phyloP scores from a whole-genome alignment of 768 basidiomycete genomes.

The Tricholoma terreum region DNA sequence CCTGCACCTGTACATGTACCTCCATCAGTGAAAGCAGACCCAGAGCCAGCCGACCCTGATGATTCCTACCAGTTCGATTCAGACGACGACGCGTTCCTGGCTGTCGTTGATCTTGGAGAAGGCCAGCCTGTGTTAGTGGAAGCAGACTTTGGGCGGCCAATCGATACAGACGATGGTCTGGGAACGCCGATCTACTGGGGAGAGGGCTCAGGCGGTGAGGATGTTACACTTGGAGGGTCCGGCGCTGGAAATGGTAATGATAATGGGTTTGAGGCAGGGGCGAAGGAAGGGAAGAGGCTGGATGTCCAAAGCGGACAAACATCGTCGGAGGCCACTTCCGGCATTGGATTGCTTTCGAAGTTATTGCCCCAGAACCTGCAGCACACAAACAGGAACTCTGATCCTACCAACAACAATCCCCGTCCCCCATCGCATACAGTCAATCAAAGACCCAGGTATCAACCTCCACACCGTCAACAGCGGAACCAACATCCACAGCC shows the following conservation, averaged over 20 bases:
- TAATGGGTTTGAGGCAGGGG: conserved; percentile 5
- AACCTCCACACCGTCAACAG: neutral
- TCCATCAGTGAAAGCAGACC: conserved; percentile 2
- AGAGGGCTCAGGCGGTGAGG: conserved; percentile 24
- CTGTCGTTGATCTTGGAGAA: conserved; percentile 51
- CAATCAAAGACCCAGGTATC: neutral
- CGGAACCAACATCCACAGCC: conserved; percentile 13
- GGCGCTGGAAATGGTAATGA: conserved; percentile 6
- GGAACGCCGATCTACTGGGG: conserved; percentile 43
- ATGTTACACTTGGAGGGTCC: conserved; percentile 9
- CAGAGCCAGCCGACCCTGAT: conserved; percentile 18
- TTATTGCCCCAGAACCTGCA: conserved; percentile 4
- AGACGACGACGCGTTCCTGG: conserved; percentile 67
- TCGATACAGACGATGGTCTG: conserved; percentile 34
- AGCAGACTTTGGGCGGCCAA: conserved; percentile 41
- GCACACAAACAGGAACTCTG: neutral
- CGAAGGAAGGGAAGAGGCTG: neutral
- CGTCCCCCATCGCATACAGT: neutral
- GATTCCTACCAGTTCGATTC: conserved; percentile 53
- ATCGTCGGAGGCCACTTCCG: neutral
- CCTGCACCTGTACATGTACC: conserved; percentile 9
- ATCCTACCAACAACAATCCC: neutral
- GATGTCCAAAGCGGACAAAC: neutral
- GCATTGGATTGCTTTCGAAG: conserved; percentile 1
- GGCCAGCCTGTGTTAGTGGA: conserved; percentile 40